Base-by-base conservation (phyloP, 2,329 filamentous ascomycete genomes). In the Diplodia intermedia region DNA sequence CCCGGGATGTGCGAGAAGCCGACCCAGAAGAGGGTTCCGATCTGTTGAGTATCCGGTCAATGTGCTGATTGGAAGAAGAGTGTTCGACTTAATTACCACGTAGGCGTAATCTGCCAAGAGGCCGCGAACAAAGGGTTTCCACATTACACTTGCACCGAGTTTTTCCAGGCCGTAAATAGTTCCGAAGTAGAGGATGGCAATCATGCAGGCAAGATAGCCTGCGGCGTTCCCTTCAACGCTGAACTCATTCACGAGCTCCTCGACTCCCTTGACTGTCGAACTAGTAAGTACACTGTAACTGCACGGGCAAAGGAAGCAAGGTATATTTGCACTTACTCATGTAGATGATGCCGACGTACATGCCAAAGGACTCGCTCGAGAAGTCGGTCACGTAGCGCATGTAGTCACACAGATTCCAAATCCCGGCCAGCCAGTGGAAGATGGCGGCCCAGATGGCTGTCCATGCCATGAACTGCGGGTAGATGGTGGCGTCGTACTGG, bases 341-440 rank as follows among this genome's bases (percentile, higher is more conserved):
- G 68, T 87, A 86, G 56, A 86, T 86, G 63, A 86, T 86, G 12
- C 83, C 85, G 7, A 86, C 84, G 72, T 87, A 86, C 72, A 84
- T 79, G 56, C 83, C 84, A 68, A 87, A 87, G 0, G 81, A 79
- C 68, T 86, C 82, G 65, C 81, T 84, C 0, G 83, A 85, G 69
- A 87, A 87, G 68, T 86, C 84, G 2, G 85, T 87, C 36, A 87
- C 84, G 70, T 86, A 86, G 6, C 84, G 82, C 85, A 87, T 86
- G 72, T 86, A 86, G 71, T 87, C 84, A 72, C 84, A 86, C 49
- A 80, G 75, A 69, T 87, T 87, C 65, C 81, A 82, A 29, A 85
- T 75, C 0, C 84, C 81, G 6, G 83, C 81, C 7, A 86, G 78
- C 85, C 85, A 88, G 72, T 88, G 86, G 53, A 85, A 85, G 20